Conservation (phyloP, 495 filamentous ascomycete genomes). For the Mytilinidion resinicola region DNA sequence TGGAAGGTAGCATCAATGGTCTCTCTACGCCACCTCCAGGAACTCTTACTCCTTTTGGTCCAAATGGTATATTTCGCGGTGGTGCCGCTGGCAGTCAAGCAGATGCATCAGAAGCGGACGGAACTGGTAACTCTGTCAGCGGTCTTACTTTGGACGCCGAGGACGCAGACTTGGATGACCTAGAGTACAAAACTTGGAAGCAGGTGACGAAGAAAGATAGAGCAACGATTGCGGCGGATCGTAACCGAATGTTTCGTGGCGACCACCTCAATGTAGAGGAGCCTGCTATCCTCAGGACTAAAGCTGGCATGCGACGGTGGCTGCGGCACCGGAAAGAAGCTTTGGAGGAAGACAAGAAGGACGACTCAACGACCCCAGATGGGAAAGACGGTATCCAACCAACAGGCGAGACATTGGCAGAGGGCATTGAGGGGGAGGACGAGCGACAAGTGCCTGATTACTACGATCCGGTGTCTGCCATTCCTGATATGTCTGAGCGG, state of each 20-base stretch:
- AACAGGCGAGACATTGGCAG: slow-evolving; percentile 67
- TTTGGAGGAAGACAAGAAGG: slow-evolving; percentile 37
- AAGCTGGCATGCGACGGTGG: slow-evolving; percentile 74
- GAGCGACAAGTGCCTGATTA: slow-evolving; percentile 82
- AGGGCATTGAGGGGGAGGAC: slow-evolving; percentile 83
- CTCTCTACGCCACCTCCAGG: slow-evolving; percentile 76
- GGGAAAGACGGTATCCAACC: slow-evolving; percentile 44
- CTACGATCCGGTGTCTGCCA: slow-evolving; percentile 77
- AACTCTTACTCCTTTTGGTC: slow-evolving; percentile 69
- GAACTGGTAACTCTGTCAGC: slow-evolving; percentile 51
- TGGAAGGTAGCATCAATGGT: slow-evolving; percentile 72
- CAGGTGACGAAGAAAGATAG: slow-evolving; percentile 96
- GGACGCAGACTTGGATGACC: slow-evolving; percentile 64
- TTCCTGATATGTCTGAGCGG: slow-evolving; percentile 73
- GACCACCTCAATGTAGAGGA: slow-evolving; percentile 82
- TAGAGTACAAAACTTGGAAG: slow-evolving; percentile 97
- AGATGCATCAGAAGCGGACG: slow-evolving; percentile 79
- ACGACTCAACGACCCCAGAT: slow-evolving; percentile 40
- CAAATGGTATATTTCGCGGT: slow-evolving; percentile 56
- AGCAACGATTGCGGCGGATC: slow-evolving; percentile 71
- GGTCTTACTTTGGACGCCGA: slow-evolving; percentile 48
- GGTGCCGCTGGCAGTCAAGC: slow-evolving; percentile 57
- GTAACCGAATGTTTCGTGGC: slow-evolving; percentile 76
- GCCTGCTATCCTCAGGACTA: slow-evolving; percentile 74
- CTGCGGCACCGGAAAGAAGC: slow-evolving; percentile 64